phyloP scores from a whole-genome alignment of 2,329 filamentous ascomycete genomes.

The Bipolaris sorokiniana region DNA sequence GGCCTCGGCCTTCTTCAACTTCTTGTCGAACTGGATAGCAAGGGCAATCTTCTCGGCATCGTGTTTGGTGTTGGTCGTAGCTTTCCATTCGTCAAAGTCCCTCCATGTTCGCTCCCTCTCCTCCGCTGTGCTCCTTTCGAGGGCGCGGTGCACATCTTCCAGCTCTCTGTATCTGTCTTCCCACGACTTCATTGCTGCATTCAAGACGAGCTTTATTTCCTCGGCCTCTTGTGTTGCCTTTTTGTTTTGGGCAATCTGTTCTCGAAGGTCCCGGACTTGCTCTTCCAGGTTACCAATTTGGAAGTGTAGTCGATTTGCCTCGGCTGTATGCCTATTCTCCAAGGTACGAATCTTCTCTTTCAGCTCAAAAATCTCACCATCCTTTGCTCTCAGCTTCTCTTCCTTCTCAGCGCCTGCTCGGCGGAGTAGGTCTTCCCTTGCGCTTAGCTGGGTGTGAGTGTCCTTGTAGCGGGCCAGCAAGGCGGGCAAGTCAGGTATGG shows the following conservation, averaged over 20 bases:
- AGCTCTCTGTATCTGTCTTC: conserved; percentile 53
- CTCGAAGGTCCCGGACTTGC: conserved; percentile 59
- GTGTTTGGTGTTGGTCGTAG: conserved; percentile 41
- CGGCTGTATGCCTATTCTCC: conserved; percentile 57
- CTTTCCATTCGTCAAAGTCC: conserved; percentile 55
- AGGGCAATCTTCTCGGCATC: conserved; percentile 50
- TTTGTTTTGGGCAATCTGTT: conserved; percentile 53
- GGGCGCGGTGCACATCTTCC: conserved; percentile 47
- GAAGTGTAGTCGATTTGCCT: conserved; percentile 58
- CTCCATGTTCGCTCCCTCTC: conserved; percentile 42
- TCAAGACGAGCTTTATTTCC: conserved; percentile 37
- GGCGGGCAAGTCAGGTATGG: conserved; percentile 48
- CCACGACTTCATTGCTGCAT: conserved; percentile 48
- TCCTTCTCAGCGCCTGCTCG: conserved; percentile 58
- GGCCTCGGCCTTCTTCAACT: conserved; percentile 55
- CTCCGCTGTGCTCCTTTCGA: conserved; percentile 48
- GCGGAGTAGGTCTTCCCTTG: conserved; percentile 58
- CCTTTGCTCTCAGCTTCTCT: conserved; percentile 59
- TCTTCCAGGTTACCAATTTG: conserved; percentile 60
- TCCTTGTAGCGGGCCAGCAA: conserved; percentile 56
- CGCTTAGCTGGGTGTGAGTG: conserved; percentile 57
- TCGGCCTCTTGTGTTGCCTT: conserved; percentile 51
- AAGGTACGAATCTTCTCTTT: conserved; percentile 58
- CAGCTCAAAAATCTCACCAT: conserved; percentile 59
- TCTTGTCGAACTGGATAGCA: conserved; percentile 50